A percentile compares a stretch with the other conserved stretches of the same genome.
These are phyloP conservation scores for Metarhizium sp. DNA, from an alignment of 2,329 filamentous ascomycete genomes.

Conservation along the genomic window DNA sequence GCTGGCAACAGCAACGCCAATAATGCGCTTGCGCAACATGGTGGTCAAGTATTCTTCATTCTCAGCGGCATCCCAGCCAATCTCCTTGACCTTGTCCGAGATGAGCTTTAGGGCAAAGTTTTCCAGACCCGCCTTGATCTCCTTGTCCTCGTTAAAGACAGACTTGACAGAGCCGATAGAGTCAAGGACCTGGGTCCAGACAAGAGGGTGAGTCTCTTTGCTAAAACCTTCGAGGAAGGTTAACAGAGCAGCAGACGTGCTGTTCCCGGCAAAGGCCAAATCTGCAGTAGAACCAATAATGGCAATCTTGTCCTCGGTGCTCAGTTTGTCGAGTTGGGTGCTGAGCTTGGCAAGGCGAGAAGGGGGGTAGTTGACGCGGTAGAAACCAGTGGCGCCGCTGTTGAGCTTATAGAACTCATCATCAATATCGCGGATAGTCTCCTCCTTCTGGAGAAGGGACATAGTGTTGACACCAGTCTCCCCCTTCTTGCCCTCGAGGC, in stretches of 20 bases:
- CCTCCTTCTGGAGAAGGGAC: slow-evolving; percentile 66
- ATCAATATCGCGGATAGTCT: slow-evolving; percentile 65
- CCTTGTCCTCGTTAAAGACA: slow-evolving; percentile 71
- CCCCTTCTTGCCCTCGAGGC: slow-evolving; percentile 66
- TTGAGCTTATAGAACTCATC: slow-evolving; percentile 91
- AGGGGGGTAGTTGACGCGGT: slow-evolving; percentile 89
- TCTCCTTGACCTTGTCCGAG: slow-evolving; percentile 60
- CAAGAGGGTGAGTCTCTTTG: slow-evolving; percentile 73
- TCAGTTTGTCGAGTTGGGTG: slow-evolving; percentile 64
- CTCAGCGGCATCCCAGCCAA: slow-evolving; percentile 78
- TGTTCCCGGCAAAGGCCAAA: slow-evolving; percentile 78
- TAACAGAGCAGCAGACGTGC: slow-evolving; percentile 71
- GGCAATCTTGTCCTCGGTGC: slow-evolving; percentile 83
- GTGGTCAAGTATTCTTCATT: slow-evolving; percentile 74
- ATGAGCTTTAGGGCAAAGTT: slow-evolving; percentile 73
- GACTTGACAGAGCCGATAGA: slow-evolving; percentile 69
- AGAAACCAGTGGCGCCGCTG: slow-evolving; percentile 77
- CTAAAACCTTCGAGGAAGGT: slow-evolving; percentile 79
- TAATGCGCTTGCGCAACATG: slow-evolving; percentile 73
- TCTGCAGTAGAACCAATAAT: slow-evolving; percentile 85
- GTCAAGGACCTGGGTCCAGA: slow-evolving; percentile 78
- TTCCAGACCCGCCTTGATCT: slow-evolving; percentile 63
- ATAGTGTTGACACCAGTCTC: slow-evolving; percentile 52
- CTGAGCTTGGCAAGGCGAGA: slow-evolving; percentile 72
- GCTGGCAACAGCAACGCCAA: slow-evolving; percentile 63